Evolutionary conservation across 169 alveolate genomes (phyloP).

Genomic region (Cardiosporidium cionae): DNA sequence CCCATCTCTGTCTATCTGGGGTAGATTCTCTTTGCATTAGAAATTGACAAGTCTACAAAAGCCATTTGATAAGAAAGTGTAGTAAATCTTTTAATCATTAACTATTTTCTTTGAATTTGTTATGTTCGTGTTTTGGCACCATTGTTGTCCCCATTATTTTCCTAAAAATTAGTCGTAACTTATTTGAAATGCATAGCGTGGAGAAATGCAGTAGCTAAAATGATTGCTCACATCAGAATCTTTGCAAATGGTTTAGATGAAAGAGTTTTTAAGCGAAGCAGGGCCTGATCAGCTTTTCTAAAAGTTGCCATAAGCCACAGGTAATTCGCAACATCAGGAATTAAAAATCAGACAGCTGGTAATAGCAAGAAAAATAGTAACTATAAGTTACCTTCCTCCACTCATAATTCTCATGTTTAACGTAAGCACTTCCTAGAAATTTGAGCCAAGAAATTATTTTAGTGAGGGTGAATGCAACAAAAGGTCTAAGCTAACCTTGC

Average conservation of each 20-base stretch:
- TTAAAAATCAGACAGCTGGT: too few relatives aligned
- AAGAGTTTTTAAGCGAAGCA: conserved; percentile 20
- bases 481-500: neutral
- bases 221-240: conserved; percentile 19
- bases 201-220: neutral
- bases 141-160: neutral
- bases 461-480: too few relatives aligned
- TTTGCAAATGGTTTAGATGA: conserved; percentile 13
- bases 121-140: neutral
- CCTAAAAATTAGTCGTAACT: too few relatives aligned
- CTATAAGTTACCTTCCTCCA: neutral
- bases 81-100: neutral
- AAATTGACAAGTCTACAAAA: neutral
- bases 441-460: too few relatives aligned
- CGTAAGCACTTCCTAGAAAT: neutral
- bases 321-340: too few relatives aligned
- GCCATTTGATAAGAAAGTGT: neutral
- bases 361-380: too few relatives aligned
- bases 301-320: neutral
- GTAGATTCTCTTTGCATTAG: conserved; percentile 10
- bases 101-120: neutral
- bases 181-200: too few relatives aligned
- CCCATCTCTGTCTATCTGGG: conserved; percentile 21
- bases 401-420: neutral
- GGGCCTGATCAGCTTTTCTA: conserved; percentile 29